A percentile compares a stretch with the other conserved stretches of the same genome.
phyloP scores from a whole-genome alignment of 2,329 filamentous ascomycete species.

The Torrubiella hemipterigena region DNA sequence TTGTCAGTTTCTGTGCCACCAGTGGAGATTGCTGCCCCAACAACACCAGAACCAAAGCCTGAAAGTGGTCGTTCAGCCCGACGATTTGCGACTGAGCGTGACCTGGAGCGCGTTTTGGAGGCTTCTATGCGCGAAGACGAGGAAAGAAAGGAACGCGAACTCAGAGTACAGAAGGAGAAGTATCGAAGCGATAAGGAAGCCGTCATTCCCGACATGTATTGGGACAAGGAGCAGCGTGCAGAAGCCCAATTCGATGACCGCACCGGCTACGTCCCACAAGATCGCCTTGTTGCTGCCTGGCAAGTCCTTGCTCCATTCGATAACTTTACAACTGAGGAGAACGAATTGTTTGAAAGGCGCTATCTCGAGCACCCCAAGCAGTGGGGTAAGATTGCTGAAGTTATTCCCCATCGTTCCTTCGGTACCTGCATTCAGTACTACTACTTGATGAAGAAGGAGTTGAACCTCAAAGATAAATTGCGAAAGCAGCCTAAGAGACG shows the following conservation, averaged over 20 bases:
- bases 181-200: constrained; percentile 70
- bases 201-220: constrained; percentile 57
- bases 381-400: constrained; percentile 66
- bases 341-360: constrained; percentile 57
- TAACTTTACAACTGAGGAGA: constrained; percentile 64
- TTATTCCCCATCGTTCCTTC: constrained; percentile 56
- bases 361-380: constrained; percentile 72
- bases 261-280: constrained; percentile 51
- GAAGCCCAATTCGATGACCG: constrained; percentile 51
- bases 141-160: constrained; percentile 56
- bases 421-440: constrained; percentile 78
- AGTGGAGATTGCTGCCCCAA: constrained; percentile 19
- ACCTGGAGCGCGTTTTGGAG: constrained; percentile 59
- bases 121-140: constrained; percentile 61
- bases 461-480: constrained; percentile 66
- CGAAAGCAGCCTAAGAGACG: constrained; percentile 50
- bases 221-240: constrained; percentile 46
- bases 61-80: constrained; percentile 43
- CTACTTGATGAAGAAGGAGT: constrained; percentile 65
- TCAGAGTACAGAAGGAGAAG: constrained; percentile 52
- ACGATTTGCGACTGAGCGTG: constrained; percentile 58
- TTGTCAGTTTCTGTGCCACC: constrained; percentile 29
- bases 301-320: constrained; percentile 61
- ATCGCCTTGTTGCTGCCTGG: constrained; percentile 57
- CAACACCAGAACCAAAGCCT: constrained; percentile 40